These are phyloP conservation scores for Tricholoma sp. DNA, from an alignment of 768 basidiomycete species.

Conservation along the genomic window DNA sequence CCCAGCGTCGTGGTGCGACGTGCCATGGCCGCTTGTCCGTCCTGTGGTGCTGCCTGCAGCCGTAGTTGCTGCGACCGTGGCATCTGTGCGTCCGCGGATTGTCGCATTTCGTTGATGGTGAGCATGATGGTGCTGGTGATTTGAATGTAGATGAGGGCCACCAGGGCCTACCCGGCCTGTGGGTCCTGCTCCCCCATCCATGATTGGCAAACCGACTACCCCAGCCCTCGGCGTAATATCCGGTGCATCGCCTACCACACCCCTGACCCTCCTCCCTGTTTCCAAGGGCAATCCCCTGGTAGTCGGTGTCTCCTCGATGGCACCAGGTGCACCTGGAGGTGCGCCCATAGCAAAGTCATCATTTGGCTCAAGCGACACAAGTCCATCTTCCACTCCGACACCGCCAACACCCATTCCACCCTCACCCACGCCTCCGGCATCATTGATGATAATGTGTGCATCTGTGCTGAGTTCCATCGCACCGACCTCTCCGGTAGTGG, in stretches of 20 bases:
- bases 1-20: slow-evolving; percentile 30
- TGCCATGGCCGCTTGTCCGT: background rate
- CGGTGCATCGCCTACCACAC: slow-evolving; percentile 30
- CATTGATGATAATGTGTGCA: slow-evolving; percentile 42
- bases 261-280: slow-evolving; percentile 19
- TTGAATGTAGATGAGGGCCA: background rate
- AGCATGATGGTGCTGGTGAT: slow-evolving; percentile 1
- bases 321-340: slow-evolving; percentile 84
- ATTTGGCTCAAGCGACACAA: slow-evolving; percentile 73
- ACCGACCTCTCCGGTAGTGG: slow-evolving; percentile 19
- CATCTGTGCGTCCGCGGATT: slow-evolving; percentile 17
- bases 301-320: slow-evolving; percentile 37
- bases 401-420: slow-evolving; percentile 23
- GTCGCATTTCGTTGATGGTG: slow-evolving; percentile 24
- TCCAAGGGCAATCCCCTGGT: slow-evolving; percentile 17
- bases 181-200: slow-evolving; percentile 7
- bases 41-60: slow-evolving; percentile 7
- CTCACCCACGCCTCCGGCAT: slow-evolving; percentile 21
- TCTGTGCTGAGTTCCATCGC: slow-evolving; percentile 22
- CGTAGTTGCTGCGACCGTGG: slow-evolving; percentile 2
- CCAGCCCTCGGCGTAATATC: slow-evolving; percentile 64
- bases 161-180: slow-evolving; percentile 1
- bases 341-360: slow-evolving; percentile 90
- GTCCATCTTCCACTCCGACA: slow-evolving; percentile 63
- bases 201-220: slow-evolving; percentile 45